Base-by-base conservation (phyloP, 1,284 basidiomycete genomes). In the Neonothopanus nambi region DNA sequence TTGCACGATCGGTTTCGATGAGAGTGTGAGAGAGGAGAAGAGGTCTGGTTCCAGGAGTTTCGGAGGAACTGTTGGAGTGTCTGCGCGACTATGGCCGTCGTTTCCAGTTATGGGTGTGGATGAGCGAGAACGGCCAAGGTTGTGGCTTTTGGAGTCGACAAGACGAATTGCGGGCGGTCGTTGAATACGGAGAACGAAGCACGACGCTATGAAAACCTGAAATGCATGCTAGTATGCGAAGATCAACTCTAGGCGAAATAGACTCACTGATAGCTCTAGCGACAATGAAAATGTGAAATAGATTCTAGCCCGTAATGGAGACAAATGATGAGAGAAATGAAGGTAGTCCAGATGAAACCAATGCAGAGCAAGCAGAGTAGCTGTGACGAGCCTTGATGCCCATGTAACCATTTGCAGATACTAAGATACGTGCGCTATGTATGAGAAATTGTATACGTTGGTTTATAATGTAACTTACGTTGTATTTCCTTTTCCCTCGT, bases 81-180 rank as follows among this genome's bases (percentile, higher is more conserved):
- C 12, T 53, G 61, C 5, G 46, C 60, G 21, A 47, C 45, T 48
- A 12, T 30, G n/a, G 13, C 2, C 12, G 11, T 43, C 13, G 61
- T 61, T 53, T 4, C 54, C 55, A n/a, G 70, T 69, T 21, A 66
- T 65, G 8, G 72, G 69, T 20, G 73, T 73, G 18, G 64, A 56
- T 30, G 79, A 74, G 28, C 71, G 69, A n/a, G 71, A 75, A 17
- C 63, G 42, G 61, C 59, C 39, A 56, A 61, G 53, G 56, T 58
- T 66, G 56, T 76, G 75, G 26, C 69, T 62, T 35, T 74, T 72
- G n/a, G 78, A 77, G 60, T 84, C 77, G 37, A 87, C 77, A 17
- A 90, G 78, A 40, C 85, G 82, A 47, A 90, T 81, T 0, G 79
- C 63, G 7, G 87, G 85, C 2, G 88, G 85, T 23, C 77, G 81